Evolutionary conservation across 495 filamentous ascomycete species (phyloP), one percentile per base, ranked within the genome.

Genomic region (Glarea lozoyensis): DNA sequence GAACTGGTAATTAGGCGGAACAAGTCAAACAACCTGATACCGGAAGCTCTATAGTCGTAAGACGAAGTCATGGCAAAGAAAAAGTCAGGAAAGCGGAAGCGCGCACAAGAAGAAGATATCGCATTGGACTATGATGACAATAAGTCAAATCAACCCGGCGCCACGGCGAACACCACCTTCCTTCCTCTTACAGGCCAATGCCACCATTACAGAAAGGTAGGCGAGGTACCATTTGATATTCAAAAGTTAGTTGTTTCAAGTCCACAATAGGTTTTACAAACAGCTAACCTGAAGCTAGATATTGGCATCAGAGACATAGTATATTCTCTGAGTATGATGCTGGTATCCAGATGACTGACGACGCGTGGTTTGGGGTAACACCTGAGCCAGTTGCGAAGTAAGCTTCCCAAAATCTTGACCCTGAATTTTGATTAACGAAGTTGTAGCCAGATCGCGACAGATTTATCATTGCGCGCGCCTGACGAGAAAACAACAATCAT

Each of bases 321-420:
- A 81, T 97, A 40, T 97, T 93, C 62, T 76, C 80, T 23, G 73
- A 63, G 46, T 94, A 90, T 56, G 79, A 86, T 54, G 76, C 86
- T 29, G 90, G 87, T 12, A 75, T 98, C 56, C 84, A 80, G 71
- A 78, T 97, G 67, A 97, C 92, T 0, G 78, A 88, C 54, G 78
- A 86, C 65, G 82, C 86, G 20, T 98, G 92, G 92, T 98, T 88
- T 62, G 93, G 88, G 34, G 85, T 97, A 7, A 97, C 92, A 1
- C 88, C 92, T 10, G 92, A 97, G 60, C 82, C 79, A 10, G 75
- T 97, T 17, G 92, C 92, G 27, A 78, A 67, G 88, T 93, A 70
- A 50, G 69, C 58, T 25, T 21, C 30, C 39, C 25, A 23, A 40
- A 20, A 18, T 22, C 21, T 17, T 1, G 9, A 43, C 16, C 24